phyloP scores from a whole-genome alignment of 176 grass and related monocot genomes.

The Oryza nivara region DNA sequence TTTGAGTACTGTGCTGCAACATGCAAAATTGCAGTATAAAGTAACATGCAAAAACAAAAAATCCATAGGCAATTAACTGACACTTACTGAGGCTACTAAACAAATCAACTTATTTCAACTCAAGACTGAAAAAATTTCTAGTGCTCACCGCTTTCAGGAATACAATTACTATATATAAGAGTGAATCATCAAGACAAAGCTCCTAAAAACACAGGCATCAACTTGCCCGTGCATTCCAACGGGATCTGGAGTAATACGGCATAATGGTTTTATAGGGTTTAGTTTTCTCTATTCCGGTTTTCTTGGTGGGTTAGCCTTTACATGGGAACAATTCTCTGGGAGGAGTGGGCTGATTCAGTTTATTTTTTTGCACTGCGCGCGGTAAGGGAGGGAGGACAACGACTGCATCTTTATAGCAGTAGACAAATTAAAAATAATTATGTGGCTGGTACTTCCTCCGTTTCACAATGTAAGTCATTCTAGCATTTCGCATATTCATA shows the following conservation, averaged over 20 bases:
- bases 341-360: no score
- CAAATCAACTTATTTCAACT: background rate
- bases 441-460: background rate
- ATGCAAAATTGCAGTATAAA: conserved; percentile 20
- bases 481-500: no score
- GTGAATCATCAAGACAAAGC: conserved; percentile 17
- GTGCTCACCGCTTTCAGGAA: conserved; percentile 5
- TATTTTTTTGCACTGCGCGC: no score
- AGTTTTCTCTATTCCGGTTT: no score
- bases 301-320: no score
- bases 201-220: background rate
- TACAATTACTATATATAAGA: conserved; percentile 8
- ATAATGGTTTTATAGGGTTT: no score
- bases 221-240: background rate
- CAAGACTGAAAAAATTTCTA: conserved; percentile 14
- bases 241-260: no score
- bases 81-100: conserved; percentile 7
- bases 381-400: no score
- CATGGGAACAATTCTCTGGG: no score
- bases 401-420: no score
- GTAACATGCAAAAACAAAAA: background rate
- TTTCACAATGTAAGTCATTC: no score
- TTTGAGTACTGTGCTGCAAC: background rate
- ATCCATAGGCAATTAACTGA: conserved; percentile 1
- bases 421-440: conserved; percentile 3